Evolutionary conservation across 1,284 basidiomycete genomes (phyloP), one percentile per base, ranked within the genome.

Genomic region (Ganoderma sp.): DNA sequence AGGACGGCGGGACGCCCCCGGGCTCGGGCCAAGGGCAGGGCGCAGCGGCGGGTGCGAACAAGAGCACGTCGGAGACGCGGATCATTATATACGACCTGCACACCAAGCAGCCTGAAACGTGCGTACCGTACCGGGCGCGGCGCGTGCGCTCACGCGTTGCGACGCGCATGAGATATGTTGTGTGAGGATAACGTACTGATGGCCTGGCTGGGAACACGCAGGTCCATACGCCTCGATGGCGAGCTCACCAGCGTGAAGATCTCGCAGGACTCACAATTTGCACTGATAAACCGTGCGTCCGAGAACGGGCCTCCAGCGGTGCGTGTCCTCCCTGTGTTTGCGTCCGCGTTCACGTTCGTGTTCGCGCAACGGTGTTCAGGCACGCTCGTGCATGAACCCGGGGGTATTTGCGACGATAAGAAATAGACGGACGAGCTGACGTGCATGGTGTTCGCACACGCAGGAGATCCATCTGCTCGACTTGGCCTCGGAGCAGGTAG

Each of bases 391-490:
- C 41, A 68, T 22, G 22, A 22, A 61, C 57, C n/a, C 32, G 52
- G 56, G 15, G 4, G 19, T 22, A 7, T 14, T 43, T 7, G 19
- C n/a, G 14, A 19, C 34, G 17, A 48, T 8, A 45, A 67, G 48
- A 57, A 56, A 73, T 56, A 66, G n/a, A 69, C 32, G 32, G 32
- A 28, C 25, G 59, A 64, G 72, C 70, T 75, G 22, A 71, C 45
- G 59, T 64, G 2, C 52, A 48, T 56, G 66, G 9, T 1, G n/a
- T 54, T 69, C 63, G 73, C 59, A 56, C 75, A 97, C 43, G 56
- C 75, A 97, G 94, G 96, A 98, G 81, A 87, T 98, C 59, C 91
- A 95, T 74, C 80, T 98, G 70, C 95, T 93, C 90, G 91, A 96
- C 76, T 85, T 99, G 60, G 81, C 85, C 25, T 85, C 87, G 62